These are phyloP conservation scores for Lachnellula suecica DNA, from an alignment of 2,329 filamentous ascomycete species.

Conservation along the genomic window DNA sequence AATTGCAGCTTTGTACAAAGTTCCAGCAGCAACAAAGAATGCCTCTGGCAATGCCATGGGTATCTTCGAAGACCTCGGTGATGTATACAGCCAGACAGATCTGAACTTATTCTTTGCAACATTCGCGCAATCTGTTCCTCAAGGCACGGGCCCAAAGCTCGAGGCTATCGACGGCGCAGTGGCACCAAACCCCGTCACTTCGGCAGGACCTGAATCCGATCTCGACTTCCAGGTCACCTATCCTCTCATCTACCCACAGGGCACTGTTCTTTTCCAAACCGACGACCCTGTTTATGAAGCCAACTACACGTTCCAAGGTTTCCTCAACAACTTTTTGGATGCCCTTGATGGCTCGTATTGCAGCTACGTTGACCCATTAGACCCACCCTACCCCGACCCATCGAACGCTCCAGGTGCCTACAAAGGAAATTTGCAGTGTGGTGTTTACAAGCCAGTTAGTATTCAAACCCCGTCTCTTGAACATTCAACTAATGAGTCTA, in stretches of 20 bases:
- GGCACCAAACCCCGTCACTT: constrained; percentile 31
- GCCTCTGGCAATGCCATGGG: constrained; percentile 36
- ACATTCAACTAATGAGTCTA: neutral
- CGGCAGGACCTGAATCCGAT: constrained; percentile 37
- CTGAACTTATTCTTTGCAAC: constrained; percentile 39
- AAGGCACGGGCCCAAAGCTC: constrained; percentile 38
- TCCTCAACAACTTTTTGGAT: constrained; percentile 48
- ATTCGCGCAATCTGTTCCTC: constrained; percentile 35
- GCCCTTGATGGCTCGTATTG: constrained; percentile 50
- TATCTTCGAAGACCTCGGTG: constrained; percentile 53
- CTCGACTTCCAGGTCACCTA: constrained; percentile 45
- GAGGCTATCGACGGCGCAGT: constrained; percentile 40
- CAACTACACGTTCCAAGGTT: constrained; percentile 38
- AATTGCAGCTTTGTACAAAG: constrained; percentile 40
- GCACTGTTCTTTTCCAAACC: constrained; percentile 42
- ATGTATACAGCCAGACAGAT: constrained; percentile 50
- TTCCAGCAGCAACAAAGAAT: constrained; percentile 10
- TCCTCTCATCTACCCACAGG: constrained; percentile 47
- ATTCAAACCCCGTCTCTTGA: neutral
- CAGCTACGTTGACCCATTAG: constrained; percentile 17
- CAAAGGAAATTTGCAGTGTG: constrained; percentile 18
- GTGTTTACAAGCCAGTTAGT: constrained; percentile 35
- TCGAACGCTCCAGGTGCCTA: constrained; percentile 11
- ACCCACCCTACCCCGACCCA: constrained; percentile 13
- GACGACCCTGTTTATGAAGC: constrained; percentile 40